Conservation (phyloP, 2,329 filamentous ascomycete species). For the Hypoxylon sp. region DNA sequence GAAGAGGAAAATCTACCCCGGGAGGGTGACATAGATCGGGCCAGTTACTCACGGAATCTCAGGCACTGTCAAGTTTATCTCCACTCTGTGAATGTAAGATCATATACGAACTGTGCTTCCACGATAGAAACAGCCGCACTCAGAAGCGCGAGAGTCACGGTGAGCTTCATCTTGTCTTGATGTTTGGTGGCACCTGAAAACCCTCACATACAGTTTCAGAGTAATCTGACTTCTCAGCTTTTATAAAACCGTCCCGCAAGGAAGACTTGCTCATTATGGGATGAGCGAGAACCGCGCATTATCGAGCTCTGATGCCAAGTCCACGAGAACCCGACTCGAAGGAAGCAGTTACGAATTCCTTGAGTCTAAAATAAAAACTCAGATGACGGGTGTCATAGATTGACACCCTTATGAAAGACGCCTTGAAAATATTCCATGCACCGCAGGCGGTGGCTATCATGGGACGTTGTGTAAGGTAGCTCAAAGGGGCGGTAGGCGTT, state of each 20-base stretch:
- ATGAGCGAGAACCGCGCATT: neutral
- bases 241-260: conserved; percentile 7
- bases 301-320: conserved; percentile 3
- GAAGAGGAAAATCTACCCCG: neutral
- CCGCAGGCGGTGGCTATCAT: conserved; percentile 15
- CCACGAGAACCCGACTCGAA: conserved; percentile 11
- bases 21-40: too few species aligned
- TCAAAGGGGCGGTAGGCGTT: conserved; percentile 2
- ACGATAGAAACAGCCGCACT: conserved; percentile 6
- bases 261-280: neutral
- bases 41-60: conserved; percentile 60
- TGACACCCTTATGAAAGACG: neutral
- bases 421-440: neutral
- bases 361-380: conserved; percentile 4
- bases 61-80: conserved; percentile 32
- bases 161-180: conserved; percentile 23
- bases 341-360: conserved; percentile 14
- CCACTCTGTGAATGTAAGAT: conserved; percentile 18
- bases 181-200: neutral
- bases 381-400: conserved; percentile 4
- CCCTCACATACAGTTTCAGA: neutral
- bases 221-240: neutral
- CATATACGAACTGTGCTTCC: conserved; percentile 9
- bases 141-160: conserved; percentile 9
- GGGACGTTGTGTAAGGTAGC: conserved; percentile 4